phyloP scores from a whole-genome alignment of 1,284 basidiomycete species.

The Tylopilus sp. region DNA sequence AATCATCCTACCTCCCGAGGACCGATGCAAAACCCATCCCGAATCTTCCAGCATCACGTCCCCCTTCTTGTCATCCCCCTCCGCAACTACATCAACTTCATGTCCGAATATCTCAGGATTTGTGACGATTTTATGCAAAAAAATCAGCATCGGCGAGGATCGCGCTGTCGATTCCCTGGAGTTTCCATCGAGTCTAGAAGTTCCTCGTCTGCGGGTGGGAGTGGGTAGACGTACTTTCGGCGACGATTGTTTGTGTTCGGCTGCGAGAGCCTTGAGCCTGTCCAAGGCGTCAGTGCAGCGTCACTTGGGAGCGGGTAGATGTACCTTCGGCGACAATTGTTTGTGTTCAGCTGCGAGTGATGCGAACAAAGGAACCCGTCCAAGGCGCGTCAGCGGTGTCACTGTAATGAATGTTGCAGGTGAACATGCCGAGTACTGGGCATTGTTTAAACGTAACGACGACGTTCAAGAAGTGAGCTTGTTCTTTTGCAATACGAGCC shows the following conservation, averaged over 20 bases:
- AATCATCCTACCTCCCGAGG: constrained; percentile 12
- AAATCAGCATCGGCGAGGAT: constrained; percentile 69
- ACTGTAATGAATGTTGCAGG: neutral
- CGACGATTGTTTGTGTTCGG: constrained; percentile 71
- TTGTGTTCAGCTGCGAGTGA: constrained; percentile 61
- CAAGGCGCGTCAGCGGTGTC: too few species aligned
- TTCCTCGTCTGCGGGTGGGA: constrained; percentile 57
- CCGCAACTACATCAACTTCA: constrained; percentile 36
- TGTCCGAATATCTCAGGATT: constrained; percentile 72
- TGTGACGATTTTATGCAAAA: constrained; percentile 56
- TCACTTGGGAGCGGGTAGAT: constrained; percentile 58
- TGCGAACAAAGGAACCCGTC: too few species aligned
- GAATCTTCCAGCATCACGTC: neutral
- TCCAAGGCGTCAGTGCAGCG: too few species aligned
- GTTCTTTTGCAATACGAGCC: constrained; percentile 54
- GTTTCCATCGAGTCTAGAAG: constrained; percentile 57
- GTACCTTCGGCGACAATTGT: constrained; percentile 71
- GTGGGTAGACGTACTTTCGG: constrained; percentile 62
- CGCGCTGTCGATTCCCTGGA: constrained; percentile 62
- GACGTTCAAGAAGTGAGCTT: constrained; percentile 62
- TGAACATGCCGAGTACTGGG: constrained; percentile 50
- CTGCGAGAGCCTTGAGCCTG: constrained; percentile 33
- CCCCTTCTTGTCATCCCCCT: constrained; percentile 13
- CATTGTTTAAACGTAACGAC: constrained; percentile 62
- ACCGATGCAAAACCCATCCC: neutral